Evolutionary conservation across 305 asterid genomes (phyloP).

Genomic region (Fraxinus dipetala): DNA sequence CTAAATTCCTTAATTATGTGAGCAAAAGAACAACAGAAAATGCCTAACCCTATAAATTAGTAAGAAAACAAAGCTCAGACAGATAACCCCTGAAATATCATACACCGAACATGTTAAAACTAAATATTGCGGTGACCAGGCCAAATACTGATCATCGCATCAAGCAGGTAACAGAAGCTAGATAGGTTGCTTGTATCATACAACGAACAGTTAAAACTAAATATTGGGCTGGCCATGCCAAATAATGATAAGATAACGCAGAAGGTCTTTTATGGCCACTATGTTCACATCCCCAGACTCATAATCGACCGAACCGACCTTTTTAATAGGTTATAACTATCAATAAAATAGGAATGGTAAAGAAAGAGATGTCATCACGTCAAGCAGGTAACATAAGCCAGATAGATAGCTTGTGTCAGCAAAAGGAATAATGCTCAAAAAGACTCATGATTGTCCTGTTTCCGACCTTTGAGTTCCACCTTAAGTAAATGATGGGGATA

Average conservation of each 20-base stretch:
- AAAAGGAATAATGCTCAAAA: neutral
- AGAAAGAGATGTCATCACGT: neutral
- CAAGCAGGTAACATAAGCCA: slow-evolving; percentile 15
- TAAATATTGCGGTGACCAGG: neutral
- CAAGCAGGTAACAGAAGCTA: slow-evolving; percentile 13
- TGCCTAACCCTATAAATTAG: slow-evolving; percentile 5
- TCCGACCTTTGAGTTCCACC: slow-evolving; percentile 6
- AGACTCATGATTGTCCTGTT: neutral
- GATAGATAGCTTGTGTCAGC: neutral
- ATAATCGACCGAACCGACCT: too few species aligned
- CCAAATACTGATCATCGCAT: slow-evolving; percentile 17
- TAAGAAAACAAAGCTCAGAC: neutral
- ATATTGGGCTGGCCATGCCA: slow-evolving; percentile 8
- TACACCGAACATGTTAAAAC: slow-evolving; percentile 2
- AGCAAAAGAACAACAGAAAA: slow-evolving; percentile 20
- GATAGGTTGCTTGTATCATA: slow-evolving; percentile 12
- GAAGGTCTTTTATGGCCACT: too few species aligned
- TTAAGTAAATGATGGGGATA: slow-evolving; percentile 10
- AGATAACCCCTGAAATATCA: neutral
- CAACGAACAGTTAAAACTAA: neutral
- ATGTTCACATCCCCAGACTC: too few species aligned
- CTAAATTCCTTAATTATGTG: slow-evolving; percentile 13
- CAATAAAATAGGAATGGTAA: too few species aligned
- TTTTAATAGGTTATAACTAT: too few species aligned
- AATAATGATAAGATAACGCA: neutral